These are phyloP conservation scores for Mycena rebaudengoi DNA, from an alignment of 768 basidiomycete species.

Conservation along the genomic window DNA sequence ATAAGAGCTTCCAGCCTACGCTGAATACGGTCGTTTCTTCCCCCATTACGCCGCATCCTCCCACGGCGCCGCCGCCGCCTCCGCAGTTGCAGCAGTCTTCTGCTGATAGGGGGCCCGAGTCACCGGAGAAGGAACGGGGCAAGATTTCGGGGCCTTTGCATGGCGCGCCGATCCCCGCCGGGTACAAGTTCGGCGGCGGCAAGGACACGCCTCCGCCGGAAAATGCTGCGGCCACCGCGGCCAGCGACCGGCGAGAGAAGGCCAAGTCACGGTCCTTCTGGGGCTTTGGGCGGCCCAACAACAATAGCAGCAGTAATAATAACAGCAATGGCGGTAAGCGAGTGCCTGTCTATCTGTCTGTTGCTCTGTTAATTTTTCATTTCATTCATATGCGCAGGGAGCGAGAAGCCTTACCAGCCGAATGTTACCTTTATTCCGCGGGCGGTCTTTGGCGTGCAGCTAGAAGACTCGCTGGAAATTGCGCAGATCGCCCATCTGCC, in stretches of 20 bases:
- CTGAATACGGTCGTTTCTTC: constrained; percentile 58
- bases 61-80: constrained; percentile 50
- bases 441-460: constrained; percentile 87
- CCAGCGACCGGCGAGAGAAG: constrained; percentile 85
- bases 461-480: constrained; percentile 89
- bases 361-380: background rate
- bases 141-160: constrained; percentile 93
- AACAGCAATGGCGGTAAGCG: constrained; percentile 50
- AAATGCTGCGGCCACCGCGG: constrained; percentile 39
- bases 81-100: constrained; percentile 3
- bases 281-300: constrained; percentile 85
- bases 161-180: constrained; percentile 85
- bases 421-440: constrained; percentile 57
- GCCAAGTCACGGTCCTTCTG: constrained; percentile 94
- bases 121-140: constrained; percentile 69
- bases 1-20: constrained; percentile 73
- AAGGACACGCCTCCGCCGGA: constrained; percentile 66
- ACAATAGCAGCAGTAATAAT: too few species aligned
- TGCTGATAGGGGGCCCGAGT: constrained; percentile 57
- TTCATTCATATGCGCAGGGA: background rate
- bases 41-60: constrained; percentile 47
- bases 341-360: constrained; percentile 20
- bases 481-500: constrained; percentile 91
- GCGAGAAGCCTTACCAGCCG: constrained; percentile 43
- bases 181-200: constrained; percentile 89